Evolutionary conservation across 352 stramenopile genomes (phyloP), one percentile per base, ranked within the genome.

Genomic region (Phytophthora agathidicida): DNA sequence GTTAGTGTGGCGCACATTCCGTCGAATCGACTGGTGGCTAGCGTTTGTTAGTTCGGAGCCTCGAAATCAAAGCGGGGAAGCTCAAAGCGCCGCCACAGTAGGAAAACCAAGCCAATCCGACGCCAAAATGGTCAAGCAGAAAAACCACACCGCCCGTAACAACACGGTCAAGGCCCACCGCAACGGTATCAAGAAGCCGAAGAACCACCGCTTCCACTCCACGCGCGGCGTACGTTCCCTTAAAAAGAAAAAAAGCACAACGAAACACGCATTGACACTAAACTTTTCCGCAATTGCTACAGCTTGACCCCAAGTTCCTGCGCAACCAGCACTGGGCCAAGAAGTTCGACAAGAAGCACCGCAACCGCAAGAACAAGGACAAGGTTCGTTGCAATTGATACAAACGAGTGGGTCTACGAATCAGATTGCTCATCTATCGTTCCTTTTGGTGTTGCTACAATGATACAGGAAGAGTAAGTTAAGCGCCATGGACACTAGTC

Each of bases 141-240:
- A 99, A 93, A 98, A 99, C 83, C 97, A 98, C 83, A 98, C 94
- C 57, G 93, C 93, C 65, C 95, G 97, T 80, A 99, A 99, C 89
- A 94, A 97, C 67, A 98, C 94, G 58, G 89, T 97, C 80, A 99
- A 99, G 89, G 96, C 96, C 49, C 94, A 98, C 76, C 86, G 86
- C 75, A 98, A 98, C 75, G 96, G 96, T 67, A 98, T 99, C 79
- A 98, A 98, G 81, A 98, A 98, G 91, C 92, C 91, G 64, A 98
- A 98, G 80, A 89, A 90, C 72, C 90, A 94, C 75, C 95, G 95
- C 73, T 98, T 98, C 79, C 83, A 97, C 65, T 97, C 88, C 39
- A 98, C 93, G 65, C 89, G 91, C 71, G 96, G 94, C 60, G 87
- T 97, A 89, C 59, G 86, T 92, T 19, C 24, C 41, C 33, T 5